Evolutionary conservation across 2,329 filamentous ascomycete genomes (phyloP).

Genomic region (Calonectria montana): DNA sequence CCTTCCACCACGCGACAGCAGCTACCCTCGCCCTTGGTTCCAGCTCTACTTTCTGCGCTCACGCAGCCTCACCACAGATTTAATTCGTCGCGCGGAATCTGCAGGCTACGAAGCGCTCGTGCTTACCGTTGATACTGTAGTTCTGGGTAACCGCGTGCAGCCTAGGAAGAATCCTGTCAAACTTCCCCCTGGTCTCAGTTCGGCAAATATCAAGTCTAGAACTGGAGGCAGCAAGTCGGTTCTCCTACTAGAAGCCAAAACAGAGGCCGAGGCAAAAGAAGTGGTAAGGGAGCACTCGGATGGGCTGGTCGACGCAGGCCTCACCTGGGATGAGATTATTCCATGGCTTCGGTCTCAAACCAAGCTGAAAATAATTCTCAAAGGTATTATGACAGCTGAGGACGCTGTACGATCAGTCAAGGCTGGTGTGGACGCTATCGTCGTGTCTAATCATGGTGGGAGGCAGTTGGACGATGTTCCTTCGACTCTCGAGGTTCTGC

Average conservation of each 20-base stretch:
- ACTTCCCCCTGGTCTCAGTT: conserved; percentile 33
- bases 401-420: conserved; percentile 1
- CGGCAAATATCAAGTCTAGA: conserved; percentile 34
- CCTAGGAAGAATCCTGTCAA: conserved; percentile 41
- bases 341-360: conserved; percentile 35
- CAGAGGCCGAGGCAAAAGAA: conserved; percentile 30
- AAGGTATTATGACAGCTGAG: conserved; percentile 17
- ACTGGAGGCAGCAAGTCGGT: neutral
- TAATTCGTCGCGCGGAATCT: conserved; percentile 41
- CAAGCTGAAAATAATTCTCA: conserved; percentile 39
- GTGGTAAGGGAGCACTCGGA: conserved; percentile 25
- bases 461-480: neutral
- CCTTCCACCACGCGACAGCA: conserved; percentile 17
- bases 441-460: conserved; percentile 20
- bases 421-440: conserved; percentile 4
- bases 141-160: conserved; percentile 45
- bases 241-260: conserved; percentile 33
- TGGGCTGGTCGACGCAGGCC: conserved; percentile 29
- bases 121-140: conserved; percentile 44
- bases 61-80: conserved; percentile 28
- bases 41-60: conserved; percentile 22
- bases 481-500: conserved; percentile 12
- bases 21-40: conserved; percentile 35
- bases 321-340: conserved; percentile 39
- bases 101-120: conserved; percentile 45